Conservation (phyloP, 495 filamentous ascomycete species). For the Aspergillus baeticus region DNA sequence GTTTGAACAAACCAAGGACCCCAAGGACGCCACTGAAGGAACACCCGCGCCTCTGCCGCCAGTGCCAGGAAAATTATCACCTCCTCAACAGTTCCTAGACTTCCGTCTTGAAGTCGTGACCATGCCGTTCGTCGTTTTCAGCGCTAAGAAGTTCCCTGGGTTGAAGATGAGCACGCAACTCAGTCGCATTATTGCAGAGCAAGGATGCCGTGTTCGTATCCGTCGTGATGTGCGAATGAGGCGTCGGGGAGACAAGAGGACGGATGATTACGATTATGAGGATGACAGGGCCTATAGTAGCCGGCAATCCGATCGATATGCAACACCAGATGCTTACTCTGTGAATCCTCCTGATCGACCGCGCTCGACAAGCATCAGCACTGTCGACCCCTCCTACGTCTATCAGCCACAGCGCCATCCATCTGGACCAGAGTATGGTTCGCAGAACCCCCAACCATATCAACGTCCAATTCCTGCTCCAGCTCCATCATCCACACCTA, state of each 20-base stretch:
- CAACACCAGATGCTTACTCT: conserved; percentile 50
- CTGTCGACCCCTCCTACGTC: conserved; percentile 46
- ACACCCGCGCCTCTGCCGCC: conserved; percentile 23
- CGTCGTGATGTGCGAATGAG: conserved; percentile 97
- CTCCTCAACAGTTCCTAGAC: conserved; percentile 46
- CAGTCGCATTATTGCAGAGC: conserved; percentile 90
- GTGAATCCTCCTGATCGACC: conserved; percentile 53
- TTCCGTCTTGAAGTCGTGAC: conserved; percentile 92
- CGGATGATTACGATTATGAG: conserved; percentile 62
- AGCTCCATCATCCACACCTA: conserved; percentile 16
- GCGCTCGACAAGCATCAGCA: conserved; percentile 74
- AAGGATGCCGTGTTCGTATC: conserved; percentile 96
- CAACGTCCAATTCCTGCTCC: conserved; percentile 24
- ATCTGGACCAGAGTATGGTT: conserved; percentile 54
- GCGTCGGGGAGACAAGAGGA: conserved; percentile 72
- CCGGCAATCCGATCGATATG: conserved; percentile 57
- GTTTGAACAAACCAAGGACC: conserved; percentile 87
- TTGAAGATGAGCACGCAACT: conserved; percentile 85
- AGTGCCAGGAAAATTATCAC: conserved; percentile 28
- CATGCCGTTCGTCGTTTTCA: conserved; percentile 82
- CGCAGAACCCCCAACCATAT: conserved; percentile 37
- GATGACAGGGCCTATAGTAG: conserved; percentile 57
- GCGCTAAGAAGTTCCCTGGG: conserved; percentile 98
- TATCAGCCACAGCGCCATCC: conserved; percentile 48
- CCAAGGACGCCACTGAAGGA: conserved; percentile 61